Percentiles rank a stretch among this genome's conserved stretches.
Conservation (phyloP, 805 yeast genomes). For the Candida adriatica region DNA sequence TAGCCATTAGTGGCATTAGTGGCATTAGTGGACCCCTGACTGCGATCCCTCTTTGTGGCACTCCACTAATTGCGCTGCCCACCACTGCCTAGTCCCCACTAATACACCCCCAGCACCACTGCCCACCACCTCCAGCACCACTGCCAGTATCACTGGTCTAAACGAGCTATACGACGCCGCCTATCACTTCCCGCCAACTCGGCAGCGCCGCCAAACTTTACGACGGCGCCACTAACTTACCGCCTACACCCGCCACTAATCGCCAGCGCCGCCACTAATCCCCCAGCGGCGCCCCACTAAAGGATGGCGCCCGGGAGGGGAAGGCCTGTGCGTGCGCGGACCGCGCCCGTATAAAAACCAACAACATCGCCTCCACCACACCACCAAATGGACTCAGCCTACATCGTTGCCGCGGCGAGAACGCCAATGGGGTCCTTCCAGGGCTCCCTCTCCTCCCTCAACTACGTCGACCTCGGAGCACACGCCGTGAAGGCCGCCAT, state of each 20-base stretch:
- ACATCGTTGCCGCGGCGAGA: conserved; percentile 87
- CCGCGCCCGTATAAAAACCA: conserved; percentile 1
- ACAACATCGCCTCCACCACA: not conserved
- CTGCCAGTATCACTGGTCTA: too few species aligned
- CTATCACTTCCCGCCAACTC: too few species aligned
- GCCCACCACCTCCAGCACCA: too few species aligned
- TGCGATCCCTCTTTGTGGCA: not conserved
- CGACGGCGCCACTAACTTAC: too few species aligned
- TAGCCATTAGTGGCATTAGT: conserved; percentile 1
- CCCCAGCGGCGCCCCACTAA: too few species aligned
- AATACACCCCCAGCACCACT: not conserved
- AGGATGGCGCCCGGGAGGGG: too few species aligned
- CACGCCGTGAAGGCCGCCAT: conserved; percentile 88
- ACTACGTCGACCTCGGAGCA: conserved; percentile 83
- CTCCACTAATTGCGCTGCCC: not conserved
- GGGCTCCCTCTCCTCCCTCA: conserved; percentile 69
- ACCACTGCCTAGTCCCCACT: not conserved
- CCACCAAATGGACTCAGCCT: conserved; percentile 42
- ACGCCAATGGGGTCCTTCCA: conserved; percentile 96
- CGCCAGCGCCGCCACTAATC: too few species aligned
- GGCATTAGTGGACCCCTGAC: conserved; percentile 1
- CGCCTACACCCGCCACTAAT: too few species aligned
- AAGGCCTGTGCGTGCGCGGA: too few species aligned
- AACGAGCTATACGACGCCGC: too few species aligned
- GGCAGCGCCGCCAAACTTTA: too few species aligned